A percentile compares a stretch with the other conserved stretches of the same genome.
These are phyloP conservation scores for Alternaria infectoria DNA, from an alignment of 2,329 filamentous ascomycete species.

Conservation along the genomic window DNA sequence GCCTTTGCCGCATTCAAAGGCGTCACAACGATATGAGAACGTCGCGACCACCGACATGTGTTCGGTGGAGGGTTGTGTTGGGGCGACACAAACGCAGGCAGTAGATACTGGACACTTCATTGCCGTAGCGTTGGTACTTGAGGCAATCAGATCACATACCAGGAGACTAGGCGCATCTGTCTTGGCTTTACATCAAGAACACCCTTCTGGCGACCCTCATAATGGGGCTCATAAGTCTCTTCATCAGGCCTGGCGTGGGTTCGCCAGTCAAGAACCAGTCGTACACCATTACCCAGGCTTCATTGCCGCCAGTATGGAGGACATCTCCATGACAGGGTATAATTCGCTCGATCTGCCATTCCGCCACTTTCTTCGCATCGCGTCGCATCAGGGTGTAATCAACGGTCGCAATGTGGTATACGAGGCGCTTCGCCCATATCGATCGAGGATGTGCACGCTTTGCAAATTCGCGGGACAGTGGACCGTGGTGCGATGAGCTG, in stretches of 20 bases:
- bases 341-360: conserved; percentile 20
- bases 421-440: conserved; percentile 18
- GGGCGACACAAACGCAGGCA: neutral
- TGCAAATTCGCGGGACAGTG: conserved; percentile 14
- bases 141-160: neutral
- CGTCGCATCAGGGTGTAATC: conserved; percentile 18
- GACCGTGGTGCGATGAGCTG: conserved; percentile 13
- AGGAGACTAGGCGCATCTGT: neutral
- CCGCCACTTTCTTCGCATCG: conserved; percentile 18
- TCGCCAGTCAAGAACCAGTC: conserved; percentile 17
- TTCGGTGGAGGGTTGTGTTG: neutral
- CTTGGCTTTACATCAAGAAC: conserved; percentile 11
- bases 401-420: conserved; percentile 20
- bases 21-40: neutral
- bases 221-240: neutral
- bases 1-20: neutral
- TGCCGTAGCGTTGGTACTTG: neutral
- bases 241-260: neutral
- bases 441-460: conserved; percentile 20
- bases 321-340: conserved; percentile 24
- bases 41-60: accelerated
- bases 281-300: conserved; percentile 15
- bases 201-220: conserved; percentile 16
- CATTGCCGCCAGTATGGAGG: conserved; percentile 4
- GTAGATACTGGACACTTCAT: neutral